Evolutionary conservation across 2,329 filamentous ascomycete genomes (phyloP).

Genomic region (Trichophyton verrucosum): DNA sequence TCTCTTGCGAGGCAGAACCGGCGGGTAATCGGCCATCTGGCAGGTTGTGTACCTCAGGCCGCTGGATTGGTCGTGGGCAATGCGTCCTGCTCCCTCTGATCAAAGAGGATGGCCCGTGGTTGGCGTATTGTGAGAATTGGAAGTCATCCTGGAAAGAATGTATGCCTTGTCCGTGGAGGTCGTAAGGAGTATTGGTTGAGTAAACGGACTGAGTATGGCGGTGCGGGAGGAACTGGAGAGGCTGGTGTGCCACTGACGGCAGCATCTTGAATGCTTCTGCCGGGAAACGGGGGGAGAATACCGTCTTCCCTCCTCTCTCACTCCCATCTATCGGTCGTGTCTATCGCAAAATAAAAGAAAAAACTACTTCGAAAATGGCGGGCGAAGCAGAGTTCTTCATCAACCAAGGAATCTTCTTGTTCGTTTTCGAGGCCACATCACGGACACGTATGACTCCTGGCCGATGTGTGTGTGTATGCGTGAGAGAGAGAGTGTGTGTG

Average conservation of each 20-base stretch:
- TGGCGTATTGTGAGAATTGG: constrained; percentile 14
- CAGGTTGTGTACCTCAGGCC: constrained; percentile 21
- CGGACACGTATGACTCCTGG: constrained; percentile 16
- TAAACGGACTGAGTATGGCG: constrained; percentile 25
- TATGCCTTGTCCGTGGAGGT: constrained; percentile 19
- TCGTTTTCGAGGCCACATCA: constrained; percentile 36
- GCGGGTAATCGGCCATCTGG: constrained; percentile 16
- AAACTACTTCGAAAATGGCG: not conserved
- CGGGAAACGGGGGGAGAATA: not conserved
- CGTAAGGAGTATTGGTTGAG: constrained; percentile 21
- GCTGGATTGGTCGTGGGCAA: constrained; percentile 30
- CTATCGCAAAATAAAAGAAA: not conserved
- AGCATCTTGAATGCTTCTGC: constrained; percentile 29
- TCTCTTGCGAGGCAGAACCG: constrained; percentile 39
- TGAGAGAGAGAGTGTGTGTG: too few species aligned
- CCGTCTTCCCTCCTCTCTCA: not conserved
- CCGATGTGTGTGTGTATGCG: too few species aligned
- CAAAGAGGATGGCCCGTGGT: constrained; percentile 15
- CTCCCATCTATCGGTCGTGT: not conserved
- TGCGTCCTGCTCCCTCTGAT: constrained; percentile 20
- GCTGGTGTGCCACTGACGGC: constrained; percentile 35
- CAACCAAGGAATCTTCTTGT: constrained; percentile 32
- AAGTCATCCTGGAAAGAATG: constrained; percentile 16
- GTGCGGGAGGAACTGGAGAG: constrained; percentile 31
- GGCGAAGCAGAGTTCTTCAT: constrained; percentile 9